Evolutionary conservation across 2,329 filamentous ascomycete species (phyloP).

Genomic region (Fusarium praegraminearum): DNA sequence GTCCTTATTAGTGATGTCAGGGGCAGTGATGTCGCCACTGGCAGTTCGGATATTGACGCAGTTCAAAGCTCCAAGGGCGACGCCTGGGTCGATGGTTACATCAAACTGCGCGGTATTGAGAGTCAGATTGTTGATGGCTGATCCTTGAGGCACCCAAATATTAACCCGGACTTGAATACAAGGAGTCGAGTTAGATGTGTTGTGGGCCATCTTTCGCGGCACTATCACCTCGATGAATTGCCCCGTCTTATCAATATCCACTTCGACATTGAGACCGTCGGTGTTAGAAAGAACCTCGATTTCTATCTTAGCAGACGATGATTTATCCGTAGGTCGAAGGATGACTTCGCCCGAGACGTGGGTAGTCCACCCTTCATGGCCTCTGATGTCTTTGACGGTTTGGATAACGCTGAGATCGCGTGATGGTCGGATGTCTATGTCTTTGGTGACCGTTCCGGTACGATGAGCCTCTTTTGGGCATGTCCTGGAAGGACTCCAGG

Average conservation of each 20-base stretch:
- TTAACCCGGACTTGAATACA: conserved; percentile 64
- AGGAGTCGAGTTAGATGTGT: conserved; percentile 47
- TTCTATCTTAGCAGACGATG: conserved; percentile 54
- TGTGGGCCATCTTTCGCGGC: conserved; percentile 52
- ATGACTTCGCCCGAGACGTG: conserved; percentile 60
- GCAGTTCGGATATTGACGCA: conserved; percentile 52
- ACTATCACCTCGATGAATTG: conserved; percentile 58
- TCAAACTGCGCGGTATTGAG: conserved; percentile 56
- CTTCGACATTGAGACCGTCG: conserved; percentile 52
- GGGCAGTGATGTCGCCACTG: conserved; percentile 55
- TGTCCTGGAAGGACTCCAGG: conserved; percentile 44
- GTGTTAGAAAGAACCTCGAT: conserved; percentile 62
- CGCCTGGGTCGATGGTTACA: conserved; percentile 56
- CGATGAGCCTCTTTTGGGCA: conserved; percentile 43
- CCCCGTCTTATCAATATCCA: conserved; percentile 50
- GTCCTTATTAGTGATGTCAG: conserved; percentile 46
- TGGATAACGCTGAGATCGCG: conserved; percentile 58
- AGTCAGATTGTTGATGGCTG: conserved; percentile 54
- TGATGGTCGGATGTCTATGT: conserved; percentile 50
- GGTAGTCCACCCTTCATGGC: conserved; percentile 48
- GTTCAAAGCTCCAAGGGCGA: conserved; percentile 52
- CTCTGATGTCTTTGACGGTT: conserved; percentile 43
- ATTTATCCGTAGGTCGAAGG: conserved; percentile 54
- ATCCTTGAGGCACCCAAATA: conserved; percentile 59
- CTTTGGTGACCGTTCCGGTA: not conserved